A percentile compares a stretch with the other conserved stretches of the same genome.
These are phyloP conservation scores for Rhizopus delemar DNA, from an alignment of 371 early-diverging fungal species.

Conservation along the genomic window DNA sequence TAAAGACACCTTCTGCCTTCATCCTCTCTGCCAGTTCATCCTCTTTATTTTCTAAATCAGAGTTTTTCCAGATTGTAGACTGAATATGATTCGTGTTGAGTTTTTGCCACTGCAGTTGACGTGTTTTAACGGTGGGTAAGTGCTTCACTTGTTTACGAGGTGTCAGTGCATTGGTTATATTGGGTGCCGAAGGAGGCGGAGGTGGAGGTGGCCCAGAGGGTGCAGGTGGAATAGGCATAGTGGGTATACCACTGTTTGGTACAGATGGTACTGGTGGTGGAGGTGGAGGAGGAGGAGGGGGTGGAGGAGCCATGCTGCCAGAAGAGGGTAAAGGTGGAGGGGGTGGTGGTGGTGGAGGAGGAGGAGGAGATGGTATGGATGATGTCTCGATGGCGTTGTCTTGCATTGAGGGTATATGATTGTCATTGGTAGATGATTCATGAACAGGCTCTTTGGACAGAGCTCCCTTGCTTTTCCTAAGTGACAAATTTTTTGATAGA, in stretches of 20 bases:
- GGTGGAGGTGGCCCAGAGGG: conserved; percentile 2
- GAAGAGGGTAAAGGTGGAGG: neutral
- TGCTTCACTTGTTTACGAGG: conserved; percentile 64
- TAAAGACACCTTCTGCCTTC: conserved; percentile 65
- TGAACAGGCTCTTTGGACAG: too few relatives aligned
- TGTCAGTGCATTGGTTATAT: neutral
- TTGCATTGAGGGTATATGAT: conserved; percentile 4
- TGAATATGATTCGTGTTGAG: conserved; percentile 60
- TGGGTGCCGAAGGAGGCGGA: neutral
- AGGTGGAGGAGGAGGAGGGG: conserved; percentile 6
- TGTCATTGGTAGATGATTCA: neutral
- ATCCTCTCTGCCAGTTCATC: conserved; percentile 46
- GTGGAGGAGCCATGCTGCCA: neutral
- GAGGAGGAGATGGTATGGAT: conserved; percentile 24
- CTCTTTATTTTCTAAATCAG: conserved; percentile 40
- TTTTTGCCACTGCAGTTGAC: conserved; percentile 86
- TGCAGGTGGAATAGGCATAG: neutral
- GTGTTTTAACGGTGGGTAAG: conserved; percentile 70
- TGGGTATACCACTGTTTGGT: too few relatives aligned
- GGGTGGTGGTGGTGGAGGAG: conserved; percentile 26
- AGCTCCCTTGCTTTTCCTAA: neutral
- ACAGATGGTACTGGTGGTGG: conserved; percentile 11
- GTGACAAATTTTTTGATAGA: neutral
- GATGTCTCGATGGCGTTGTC: neutral
- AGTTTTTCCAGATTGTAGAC: conserved; percentile 58